Percentiles rank a stretch among this genome's conserved stretches.
Evolutionary conservation across 192 early-diverging fungal genomes (phyloP).

Genomic region (Coemansia furcata): DNA sequence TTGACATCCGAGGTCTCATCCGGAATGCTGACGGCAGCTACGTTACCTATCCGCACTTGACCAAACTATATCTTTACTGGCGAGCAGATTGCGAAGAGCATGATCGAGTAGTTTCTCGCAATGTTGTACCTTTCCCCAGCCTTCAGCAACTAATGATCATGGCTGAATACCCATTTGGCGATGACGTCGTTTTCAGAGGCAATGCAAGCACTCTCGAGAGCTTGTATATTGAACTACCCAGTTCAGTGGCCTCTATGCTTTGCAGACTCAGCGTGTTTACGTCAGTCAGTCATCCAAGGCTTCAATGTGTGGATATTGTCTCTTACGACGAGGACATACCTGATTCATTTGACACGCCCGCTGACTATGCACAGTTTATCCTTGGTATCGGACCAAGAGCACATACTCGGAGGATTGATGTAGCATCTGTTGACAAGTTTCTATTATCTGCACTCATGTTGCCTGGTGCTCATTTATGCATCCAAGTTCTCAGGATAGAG

Average conservation of each 20-base stretch:
- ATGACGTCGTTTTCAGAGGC: not conserved
- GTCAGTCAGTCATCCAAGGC: not conserved
- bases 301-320: not conserved
- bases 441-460: not conserved
- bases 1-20: not conserved
- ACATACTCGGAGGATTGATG: not conserved
- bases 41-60: not conserved
- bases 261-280: not conserved
- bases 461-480: not conserved
- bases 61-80: not conserved
- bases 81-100: not conserved
- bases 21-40: not conserved
- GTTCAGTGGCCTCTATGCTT: not conserved
- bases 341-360: not conserved
- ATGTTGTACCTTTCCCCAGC: not conserved
- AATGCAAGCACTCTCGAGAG: not conserved
- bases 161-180: not conserved
- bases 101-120: not conserved
- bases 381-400: not conserved
- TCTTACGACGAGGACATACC: not conserved
- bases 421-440: not conserved
- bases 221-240: not conserved
- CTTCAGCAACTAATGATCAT: not conserved
- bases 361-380: not conserved
- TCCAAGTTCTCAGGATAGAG: not conserved